phyloP scores from a whole-genome alignment of 768 basidiomycete genomes.

The Boletus huronensis region DNA sequence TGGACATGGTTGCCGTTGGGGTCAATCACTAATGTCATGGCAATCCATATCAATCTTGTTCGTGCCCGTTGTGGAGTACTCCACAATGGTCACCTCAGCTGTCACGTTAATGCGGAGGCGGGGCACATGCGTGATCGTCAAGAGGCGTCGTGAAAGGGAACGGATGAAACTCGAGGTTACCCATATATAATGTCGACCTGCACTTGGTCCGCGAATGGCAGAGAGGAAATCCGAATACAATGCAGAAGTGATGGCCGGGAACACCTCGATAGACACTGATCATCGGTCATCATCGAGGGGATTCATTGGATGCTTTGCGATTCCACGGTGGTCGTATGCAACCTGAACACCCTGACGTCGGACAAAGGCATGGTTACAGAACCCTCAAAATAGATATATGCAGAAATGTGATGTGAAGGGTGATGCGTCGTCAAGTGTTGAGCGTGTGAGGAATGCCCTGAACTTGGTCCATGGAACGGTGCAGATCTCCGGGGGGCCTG shows the following conservation, averaged over 20 bases:
- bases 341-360: neutral
- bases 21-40: conserved; percentile 20
- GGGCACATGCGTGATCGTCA: neutral
- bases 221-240: neutral
- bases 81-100: neutral
- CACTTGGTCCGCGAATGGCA: neutral
- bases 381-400: neutral
- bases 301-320: neutral
- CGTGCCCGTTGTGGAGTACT: neutral
- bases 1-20: conserved; percentile 33
- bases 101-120: neutral
- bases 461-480: neutral
- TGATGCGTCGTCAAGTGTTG: neutral
- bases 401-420: neutral
- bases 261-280: neutral
- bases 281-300: neutral
- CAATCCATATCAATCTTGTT: neutral
- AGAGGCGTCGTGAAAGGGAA: neutral
- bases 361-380: neutral
- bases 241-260: neutral
- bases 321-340: neutral
- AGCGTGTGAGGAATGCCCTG: neutral
- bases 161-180: neutral
- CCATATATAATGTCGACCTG: neutral
- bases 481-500: neutral